A percentile compares a stretch with the other conserved stretches of the same genome.
These are phyloP conservation scores for Candida parachauliodes DNA, from an alignment of 805 yeast genomes.

Conservation along the genomic window DNA sequence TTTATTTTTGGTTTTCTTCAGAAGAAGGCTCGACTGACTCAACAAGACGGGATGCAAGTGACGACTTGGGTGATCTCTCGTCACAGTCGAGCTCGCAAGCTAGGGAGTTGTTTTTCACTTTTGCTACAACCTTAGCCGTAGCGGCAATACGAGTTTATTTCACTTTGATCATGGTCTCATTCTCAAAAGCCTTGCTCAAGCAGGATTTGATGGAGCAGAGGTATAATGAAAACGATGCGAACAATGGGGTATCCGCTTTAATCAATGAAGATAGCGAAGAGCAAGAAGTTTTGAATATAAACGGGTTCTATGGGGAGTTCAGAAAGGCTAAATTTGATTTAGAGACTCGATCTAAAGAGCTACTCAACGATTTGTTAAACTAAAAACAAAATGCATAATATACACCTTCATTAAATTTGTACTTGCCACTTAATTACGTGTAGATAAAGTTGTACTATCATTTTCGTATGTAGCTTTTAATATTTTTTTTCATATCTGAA, in stretches of 20 bases:
- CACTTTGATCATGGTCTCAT: slow-evolving; percentile 55
- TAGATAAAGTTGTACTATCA: no score
- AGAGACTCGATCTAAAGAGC: slow-evolving; percentile 30
- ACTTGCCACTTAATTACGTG: no score
- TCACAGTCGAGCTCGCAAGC: slow-evolving; percentile 63
- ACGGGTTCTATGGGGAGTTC: slow-evolving; percentile 18
- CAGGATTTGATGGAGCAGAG: slow-evolving; percentile 24
- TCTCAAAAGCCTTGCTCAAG: slow-evolving; percentile 53
- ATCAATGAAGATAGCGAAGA: slow-evolving; percentile 21
- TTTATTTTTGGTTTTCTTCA: slow-evolving; percentile 66
- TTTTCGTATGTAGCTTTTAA: no score
- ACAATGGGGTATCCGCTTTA: slow-evolving; percentile 7
- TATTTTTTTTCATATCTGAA: background rate
- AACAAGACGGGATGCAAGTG: slow-evolving; percentile 8
- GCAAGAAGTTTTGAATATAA: slow-evolving; percentile 21
- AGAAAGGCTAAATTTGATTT: slow-evolving; percentile 21
- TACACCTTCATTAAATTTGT: no score
- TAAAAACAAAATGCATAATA: no score
- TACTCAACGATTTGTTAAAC: slow-evolving; percentile 21
- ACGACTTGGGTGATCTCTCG: slow-evolving; percentile 13
- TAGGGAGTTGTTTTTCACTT: slow-evolving; percentile 53
- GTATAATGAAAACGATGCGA: slow-evolving; percentile 12
- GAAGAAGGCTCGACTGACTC: slow-evolving; percentile 37
- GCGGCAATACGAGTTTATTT: slow-evolving; percentile 55
- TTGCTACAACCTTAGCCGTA: slow-evolving; percentile 46